Base-by-base conservation (phyloP, 345 rosid species). In the Hibiscus tridactylites region DNA sequence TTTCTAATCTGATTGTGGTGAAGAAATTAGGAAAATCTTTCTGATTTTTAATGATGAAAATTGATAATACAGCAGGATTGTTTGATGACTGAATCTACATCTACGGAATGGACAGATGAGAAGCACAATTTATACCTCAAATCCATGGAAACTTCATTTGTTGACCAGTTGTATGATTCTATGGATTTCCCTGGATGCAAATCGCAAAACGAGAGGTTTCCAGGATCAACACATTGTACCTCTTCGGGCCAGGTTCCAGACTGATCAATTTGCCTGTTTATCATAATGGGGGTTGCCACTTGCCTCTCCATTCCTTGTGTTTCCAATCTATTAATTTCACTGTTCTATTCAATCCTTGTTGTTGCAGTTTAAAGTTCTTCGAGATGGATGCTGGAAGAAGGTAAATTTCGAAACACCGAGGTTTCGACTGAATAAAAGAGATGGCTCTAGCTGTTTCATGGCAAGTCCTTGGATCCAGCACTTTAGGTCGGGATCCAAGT, bases 101-200 rank as follows among this genome's bases (percentile, higher is more conserved):
- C 82, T 47, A 79, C 65, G 26, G 91, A 87, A 66, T 94, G 97
- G 98, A 94, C 97, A 24, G 83, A 94, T 80, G 97, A 90, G 89
- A 91, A 94, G 76, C 98, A 91, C 61, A 84, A 90, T 63, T 78
- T 88, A 76, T 94, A 88, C 78, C 93, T 94, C 59, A 85, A 94
- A 78, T 92, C 97, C 13, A 87, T 94, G 88, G 98, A 94, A 81
- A 83, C 96, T 58, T 82, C 96, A 15, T 94, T 94, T 74, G 87
- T 91, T n/a, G 67, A 88, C 67, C 97, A 90, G 73, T 74, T 90
- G 11, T 84, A 91, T 63, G 82, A 71, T 70, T 85, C 96, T n/a
- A 61, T 82, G 52, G 79, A 84, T 65, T 73, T 60, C 15, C 83
- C 78, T 16, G 81, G 84, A 31, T 65, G 82, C 77, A 73, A 29